Evolutionary conservation across 2,329 filamentous ascomycete genomes (phyloP).

Genomic region (Ophioceras dolichostomum): DNA sequence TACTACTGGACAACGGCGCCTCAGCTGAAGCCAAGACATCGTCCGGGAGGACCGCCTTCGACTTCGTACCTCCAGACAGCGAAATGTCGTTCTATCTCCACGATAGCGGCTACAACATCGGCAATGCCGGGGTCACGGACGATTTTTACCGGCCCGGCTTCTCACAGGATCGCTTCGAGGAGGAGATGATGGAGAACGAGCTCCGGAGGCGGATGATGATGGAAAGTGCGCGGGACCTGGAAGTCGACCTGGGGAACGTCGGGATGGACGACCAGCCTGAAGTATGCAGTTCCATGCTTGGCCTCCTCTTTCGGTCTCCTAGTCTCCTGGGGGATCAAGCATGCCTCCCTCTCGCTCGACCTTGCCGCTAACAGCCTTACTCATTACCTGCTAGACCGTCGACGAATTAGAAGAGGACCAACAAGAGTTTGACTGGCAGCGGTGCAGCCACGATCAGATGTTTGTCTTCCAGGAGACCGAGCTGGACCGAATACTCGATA

Average conservation of each 20-base stretch:
- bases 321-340: too few species aligned
- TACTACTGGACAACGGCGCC: constrained; percentile 82
- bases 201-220: constrained; percentile 97
- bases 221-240: constrained; percentile 92
- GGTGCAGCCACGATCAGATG: constrained; percentile 96
- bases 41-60: constrained; percentile 84
- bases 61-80: constrained; percentile 90
- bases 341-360: too few species aligned
- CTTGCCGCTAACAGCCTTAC: constrained; percentile 12
- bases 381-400: constrained; percentile 32
- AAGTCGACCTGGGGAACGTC: constrained; percentile 91
- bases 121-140: constrained; percentile 64
- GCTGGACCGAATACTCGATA: constrained; percentile 80
- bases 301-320: too few species aligned
- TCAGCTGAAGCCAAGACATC: constrained; percentile 95
- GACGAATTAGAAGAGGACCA: constrained; percentile 69
- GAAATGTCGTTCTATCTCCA: constrained; percentile 95
- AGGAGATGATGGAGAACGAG: constrained; percentile 94
- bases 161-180: constrained; percentile 87
- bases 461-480: constrained; percentile 97
- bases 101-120: constrained; percentile 85
- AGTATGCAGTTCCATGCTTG: constrained; percentile 32
- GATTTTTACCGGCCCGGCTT: constrained; percentile 94
- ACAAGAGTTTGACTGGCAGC: constrained; percentile 92
- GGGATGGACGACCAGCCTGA: constrained; percentile 94